Percentiles rank a stretch among this genome's conserved stretches.
Conservation (phyloP, 1,139 yeast genomes). For the Geotrichum reessii region DNA sequence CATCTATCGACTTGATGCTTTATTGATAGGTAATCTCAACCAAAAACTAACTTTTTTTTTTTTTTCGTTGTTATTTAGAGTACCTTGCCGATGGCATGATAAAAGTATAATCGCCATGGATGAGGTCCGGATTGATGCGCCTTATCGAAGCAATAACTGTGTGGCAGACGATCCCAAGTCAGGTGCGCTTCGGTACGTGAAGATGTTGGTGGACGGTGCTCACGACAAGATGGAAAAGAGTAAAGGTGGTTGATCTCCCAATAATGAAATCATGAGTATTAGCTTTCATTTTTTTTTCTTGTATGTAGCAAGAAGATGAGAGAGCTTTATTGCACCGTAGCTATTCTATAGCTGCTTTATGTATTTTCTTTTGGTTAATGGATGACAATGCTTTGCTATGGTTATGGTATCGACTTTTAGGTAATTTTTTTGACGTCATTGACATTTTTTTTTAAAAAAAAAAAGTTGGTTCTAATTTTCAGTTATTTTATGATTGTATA, state of each 20-base stretch:
- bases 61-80: constrained; percentile 21
- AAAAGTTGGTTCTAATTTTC: too few relatives aligned
- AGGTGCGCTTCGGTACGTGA: constrained; percentile 45
- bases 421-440: too few relatives aligned
- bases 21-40: too few relatives aligned
- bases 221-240: constrained; percentile 49
- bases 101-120: constrained; percentile 49
- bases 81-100: constrained; percentile 47
- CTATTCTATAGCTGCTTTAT: not conserved
- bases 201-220: constrained; percentile 50
- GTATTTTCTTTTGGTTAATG: not conserved
- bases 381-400: not conserved
- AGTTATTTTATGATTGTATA: too few relatives aligned
- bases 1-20: too few relatives aligned
- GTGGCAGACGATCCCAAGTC: constrained; percentile 35
- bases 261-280: too few relatives aligned
- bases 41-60: too few relatives aligned
- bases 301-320: not conserved
- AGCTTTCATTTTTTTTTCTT: not conserved
- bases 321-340: not conserved
- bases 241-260: constrained; percentile 56
- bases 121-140: constrained; percentile 47
- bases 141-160: constrained; percentile 44
- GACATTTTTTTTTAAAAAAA: too few relatives aligned
- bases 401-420: not conserved